Percentiles rank a stretch among this genome's conserved stretches.
phyloP scores from a whole-genome alignment of 2,329 filamentous ascomycete genomes.

The Fusarium sp. region DNA sequence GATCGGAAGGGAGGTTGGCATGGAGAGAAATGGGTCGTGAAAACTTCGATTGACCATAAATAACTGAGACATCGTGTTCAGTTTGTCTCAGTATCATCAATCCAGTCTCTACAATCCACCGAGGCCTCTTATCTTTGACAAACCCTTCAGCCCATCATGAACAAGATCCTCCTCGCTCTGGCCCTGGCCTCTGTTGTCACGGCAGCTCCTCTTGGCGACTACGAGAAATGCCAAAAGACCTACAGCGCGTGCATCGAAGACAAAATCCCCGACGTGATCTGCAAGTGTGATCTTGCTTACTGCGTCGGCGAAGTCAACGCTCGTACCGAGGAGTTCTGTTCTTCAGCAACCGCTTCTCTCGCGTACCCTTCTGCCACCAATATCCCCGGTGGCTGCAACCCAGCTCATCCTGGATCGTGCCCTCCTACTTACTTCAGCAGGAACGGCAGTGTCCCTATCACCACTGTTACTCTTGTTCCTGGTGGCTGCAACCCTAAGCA shows the following conservation, averaged over 20 bases:
- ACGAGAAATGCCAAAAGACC: not conserved
- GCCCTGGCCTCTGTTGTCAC: conserved; percentile 10
- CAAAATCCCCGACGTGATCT: not conserved
- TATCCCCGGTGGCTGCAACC: conserved; percentile 27
- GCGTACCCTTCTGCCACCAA: conserved; percentile 5
- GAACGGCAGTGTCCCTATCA: not conserved
- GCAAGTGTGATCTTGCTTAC: not conserved
- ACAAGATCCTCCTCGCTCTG: conserved; percentile 14
- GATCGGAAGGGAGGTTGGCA: not conserved
- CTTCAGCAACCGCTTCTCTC: conserved; percentile 14
- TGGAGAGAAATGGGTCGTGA: not conserved
- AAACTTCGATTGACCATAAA: not conserved
- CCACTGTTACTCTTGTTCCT: not conserved
- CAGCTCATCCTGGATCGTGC: conserved; percentile 31
- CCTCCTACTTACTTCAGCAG: not conserved
- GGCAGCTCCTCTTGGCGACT: conserved; percentile 19
- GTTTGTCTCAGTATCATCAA: not conserved
- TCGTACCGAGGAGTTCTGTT: conserved; percentile 11
- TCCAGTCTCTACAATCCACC: not conserved
- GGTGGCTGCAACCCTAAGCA: not conserved
- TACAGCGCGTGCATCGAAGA: not conserved
- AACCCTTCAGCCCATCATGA: conserved; percentile 2
- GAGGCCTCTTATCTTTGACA: no score
- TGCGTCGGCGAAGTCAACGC: not conserved
- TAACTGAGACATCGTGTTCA: not conserved